Percentiles rank a stretch among this genome's conserved stretches.
Conservation (phyloP, 2,329 filamentous ascomycete species). For the Calonectria naviculata region DNA sequence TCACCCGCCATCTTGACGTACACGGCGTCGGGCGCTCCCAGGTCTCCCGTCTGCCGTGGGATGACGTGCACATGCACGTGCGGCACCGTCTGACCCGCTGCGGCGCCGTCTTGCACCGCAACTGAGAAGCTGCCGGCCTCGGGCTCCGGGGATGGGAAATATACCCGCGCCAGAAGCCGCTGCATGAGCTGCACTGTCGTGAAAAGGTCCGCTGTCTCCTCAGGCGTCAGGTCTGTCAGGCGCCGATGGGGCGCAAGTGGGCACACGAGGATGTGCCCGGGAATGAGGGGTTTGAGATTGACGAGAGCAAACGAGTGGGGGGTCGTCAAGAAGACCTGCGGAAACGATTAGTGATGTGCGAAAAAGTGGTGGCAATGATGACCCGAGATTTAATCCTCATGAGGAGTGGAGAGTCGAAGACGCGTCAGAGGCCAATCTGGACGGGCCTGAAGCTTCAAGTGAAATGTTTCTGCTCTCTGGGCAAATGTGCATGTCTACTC, state of each 20-base stretch:
- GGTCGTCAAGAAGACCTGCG: constrained; percentile 87
- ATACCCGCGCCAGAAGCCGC: constrained; percentile 73
- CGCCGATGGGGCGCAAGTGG: constrained; percentile 76
- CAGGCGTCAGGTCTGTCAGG: constrained; percentile 77
- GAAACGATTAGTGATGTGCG: not conserved
- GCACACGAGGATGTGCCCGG: constrained; percentile 92
- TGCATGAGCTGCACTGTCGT: constrained; percentile 86
- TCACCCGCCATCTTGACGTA: constrained; percentile 87
- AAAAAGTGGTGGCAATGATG: not conserved
- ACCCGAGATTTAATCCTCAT: not conserved
- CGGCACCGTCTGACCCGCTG: constrained; percentile 92
- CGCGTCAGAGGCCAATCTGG: too few species aligned
- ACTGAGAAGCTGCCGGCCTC: constrained; percentile 86
- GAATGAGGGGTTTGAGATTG: constrained; percentile 94
- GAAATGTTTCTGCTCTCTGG: not conserved
- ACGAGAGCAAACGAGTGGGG: constrained; percentile 87
- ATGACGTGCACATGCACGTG: constrained; percentile 96
- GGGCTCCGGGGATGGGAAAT: constrained; percentile 64
- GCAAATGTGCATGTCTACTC: constrained; percentile 32
- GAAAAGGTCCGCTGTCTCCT: constrained; percentile 86
- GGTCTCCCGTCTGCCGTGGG: constrained; percentile 72
- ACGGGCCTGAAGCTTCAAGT: not conserved
- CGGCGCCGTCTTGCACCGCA: constrained; percentile 91
- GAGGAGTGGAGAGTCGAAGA: not conserved
- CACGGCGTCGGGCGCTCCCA: constrained; percentile 71